These are phyloP conservation scores for Annulohypoxylon stygium DNA, from an alignment of 495 filamentous ascomycete genomes.

Conservation along the genomic window DNA sequence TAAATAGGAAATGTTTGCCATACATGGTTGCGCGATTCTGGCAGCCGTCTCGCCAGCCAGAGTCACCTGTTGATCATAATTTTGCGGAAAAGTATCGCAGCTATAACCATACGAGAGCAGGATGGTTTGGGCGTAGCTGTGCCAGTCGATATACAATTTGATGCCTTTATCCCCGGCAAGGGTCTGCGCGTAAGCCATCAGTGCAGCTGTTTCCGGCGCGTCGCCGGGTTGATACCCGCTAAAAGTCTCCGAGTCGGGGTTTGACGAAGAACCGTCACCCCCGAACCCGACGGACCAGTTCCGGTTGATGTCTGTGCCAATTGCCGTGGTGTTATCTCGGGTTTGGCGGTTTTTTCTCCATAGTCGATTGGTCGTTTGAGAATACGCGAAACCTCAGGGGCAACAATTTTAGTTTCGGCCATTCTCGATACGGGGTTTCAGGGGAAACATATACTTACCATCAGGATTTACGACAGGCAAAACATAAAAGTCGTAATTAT, in stretches of 20 bases:
- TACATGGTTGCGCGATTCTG: slow-evolving; percentile 56
- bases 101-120: slow-evolving; percentile 54
- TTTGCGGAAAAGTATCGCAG: slow-evolving; percentile 56
- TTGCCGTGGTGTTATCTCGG: slow-evolving; percentile 57
- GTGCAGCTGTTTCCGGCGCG: slow-evolving; percentile 29
- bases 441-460: slow-evolving; percentile 54
- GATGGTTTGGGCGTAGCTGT: slow-evolving; percentile 68
- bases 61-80: slow-evolving; percentile 61
- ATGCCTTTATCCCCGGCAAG: slow-evolving; percentile 61
- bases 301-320: slow-evolving; percentile 73
- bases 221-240: slow-evolving; percentile 55
- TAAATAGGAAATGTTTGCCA: not conserved
- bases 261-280: slow-evolving; percentile 63
- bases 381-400: slow-evolving; percentile 69
- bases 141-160: slow-evolving; percentile 72
- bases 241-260: slow-evolving; percentile 68
- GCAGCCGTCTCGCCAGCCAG: slow-evolving; percentile 58
- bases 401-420: not conserved
- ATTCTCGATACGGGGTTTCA: not conserved
- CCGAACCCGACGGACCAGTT: slow-evolving; percentile 69
- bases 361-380: slow-evolving; percentile 68
- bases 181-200: slow-evolving; percentile 52
- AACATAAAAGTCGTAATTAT: slow-evolving; percentile 75
- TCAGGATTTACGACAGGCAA: slow-evolving; percentile 74
- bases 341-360: slow-evolving; percentile 75